Percentiles rank a stretch among this genome's conserved stretches.
phyloP scores from a whole-genome alignment of 805 yeast genomes.

The Zygotorulaspora florentina region DNA sequence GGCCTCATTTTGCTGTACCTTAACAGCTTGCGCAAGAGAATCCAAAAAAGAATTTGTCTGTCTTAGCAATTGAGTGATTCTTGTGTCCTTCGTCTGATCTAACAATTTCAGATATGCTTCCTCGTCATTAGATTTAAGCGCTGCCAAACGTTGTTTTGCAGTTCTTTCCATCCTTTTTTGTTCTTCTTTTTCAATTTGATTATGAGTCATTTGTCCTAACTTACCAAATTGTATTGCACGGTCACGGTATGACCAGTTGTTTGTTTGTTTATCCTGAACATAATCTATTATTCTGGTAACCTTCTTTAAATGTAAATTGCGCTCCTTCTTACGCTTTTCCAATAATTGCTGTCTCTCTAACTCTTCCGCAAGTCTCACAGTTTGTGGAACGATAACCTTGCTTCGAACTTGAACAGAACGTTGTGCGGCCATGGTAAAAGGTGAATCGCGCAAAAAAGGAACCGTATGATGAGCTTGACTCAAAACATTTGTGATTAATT shows the following conservation, averaged over 20 bases:
- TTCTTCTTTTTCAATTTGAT: conserved; percentile 63
- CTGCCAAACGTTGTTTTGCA: conserved; percentile 85
- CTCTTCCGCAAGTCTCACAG: conserved; percentile 71
- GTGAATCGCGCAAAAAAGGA: conserved; percentile 47
- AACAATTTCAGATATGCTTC: conserved; percentile 79
- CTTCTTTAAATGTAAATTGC: conserved; percentile 47
- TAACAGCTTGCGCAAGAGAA: conserved; percentile 73
- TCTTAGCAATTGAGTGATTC: conserved; percentile 76
- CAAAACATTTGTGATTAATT: conserved; percentile 49
- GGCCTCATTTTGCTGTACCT: conserved; percentile 59
- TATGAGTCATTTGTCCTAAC: conserved; percentile 25
- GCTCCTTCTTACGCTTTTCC: conserved; percentile 52
- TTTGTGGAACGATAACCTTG: conserved; percentile 66
- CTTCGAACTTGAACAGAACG: conserved; percentile 64
- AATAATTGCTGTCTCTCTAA: conserved; percentile 65
- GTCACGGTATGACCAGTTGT: conserved; percentile 22
- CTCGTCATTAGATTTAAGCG: conserved; percentile 82
- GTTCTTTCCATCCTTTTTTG: conserved; percentile 68
- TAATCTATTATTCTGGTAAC: conserved; percentile 39
- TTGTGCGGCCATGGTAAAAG: conserved; percentile 61
- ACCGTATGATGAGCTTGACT: conserved; percentile 53
- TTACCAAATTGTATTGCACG: conserved; percentile 33
- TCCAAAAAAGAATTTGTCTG: conserved; percentile 78
- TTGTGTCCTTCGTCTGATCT: conserved; percentile 82
- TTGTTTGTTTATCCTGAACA: conserved; percentile 29